Evolutionary conservation across 108 stramenopile genomes (phyloP).

Genomic region (Skeletonema tropicum): DNA sequence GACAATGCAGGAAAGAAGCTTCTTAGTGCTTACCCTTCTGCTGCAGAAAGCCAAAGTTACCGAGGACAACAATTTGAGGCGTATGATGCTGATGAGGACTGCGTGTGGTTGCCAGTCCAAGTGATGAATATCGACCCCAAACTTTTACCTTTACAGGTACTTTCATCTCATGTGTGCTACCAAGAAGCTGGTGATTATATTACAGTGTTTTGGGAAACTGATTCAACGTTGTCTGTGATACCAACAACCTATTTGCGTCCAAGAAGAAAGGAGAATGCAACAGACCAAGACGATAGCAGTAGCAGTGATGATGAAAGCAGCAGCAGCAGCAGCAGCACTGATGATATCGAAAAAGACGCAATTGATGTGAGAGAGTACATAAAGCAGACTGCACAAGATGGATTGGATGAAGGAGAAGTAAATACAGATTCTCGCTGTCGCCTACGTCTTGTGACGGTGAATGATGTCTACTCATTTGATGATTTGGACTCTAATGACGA

Average conservation of each 20-base stretch:
- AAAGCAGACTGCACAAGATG: neutral
- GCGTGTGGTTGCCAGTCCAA: constrained; percentile 30
- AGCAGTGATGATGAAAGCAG: neutral
- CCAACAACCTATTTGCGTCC: constrained; percentile 34
- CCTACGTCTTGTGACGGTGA: constrained; percentile 42
- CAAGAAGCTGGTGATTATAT: constrained; percentile 28
- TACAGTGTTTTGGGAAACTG: constrained; percentile 43
- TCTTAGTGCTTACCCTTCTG: constrained; percentile 6
- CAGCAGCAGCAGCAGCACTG: neutral
- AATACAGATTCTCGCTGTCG: constrained; percentile 1
- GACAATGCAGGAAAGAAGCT: constrained; percentile 24
- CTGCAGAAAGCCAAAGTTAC: neutral
- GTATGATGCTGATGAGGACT: constrained; percentile 48
- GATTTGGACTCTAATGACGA: constrained; percentile 18
- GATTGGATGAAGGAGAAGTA: neutral
- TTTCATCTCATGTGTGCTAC: constrained; percentile 51
- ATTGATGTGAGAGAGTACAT: neutral
- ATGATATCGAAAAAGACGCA: neutral
- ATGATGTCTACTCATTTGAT: constrained; percentile 51
- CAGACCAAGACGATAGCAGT: neutral
- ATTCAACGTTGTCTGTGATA: constrained; percentile 35
- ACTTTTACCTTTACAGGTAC: constrained; percentile 27
- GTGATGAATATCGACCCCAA: constrained; percentile 23
- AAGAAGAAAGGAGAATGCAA: neutral
- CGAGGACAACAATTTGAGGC: constrained; percentile 31